Evolutionary conservation across 2,329 filamentous ascomycete species (phyloP).

Genomic region (Aschersonia sp.): DNA sequence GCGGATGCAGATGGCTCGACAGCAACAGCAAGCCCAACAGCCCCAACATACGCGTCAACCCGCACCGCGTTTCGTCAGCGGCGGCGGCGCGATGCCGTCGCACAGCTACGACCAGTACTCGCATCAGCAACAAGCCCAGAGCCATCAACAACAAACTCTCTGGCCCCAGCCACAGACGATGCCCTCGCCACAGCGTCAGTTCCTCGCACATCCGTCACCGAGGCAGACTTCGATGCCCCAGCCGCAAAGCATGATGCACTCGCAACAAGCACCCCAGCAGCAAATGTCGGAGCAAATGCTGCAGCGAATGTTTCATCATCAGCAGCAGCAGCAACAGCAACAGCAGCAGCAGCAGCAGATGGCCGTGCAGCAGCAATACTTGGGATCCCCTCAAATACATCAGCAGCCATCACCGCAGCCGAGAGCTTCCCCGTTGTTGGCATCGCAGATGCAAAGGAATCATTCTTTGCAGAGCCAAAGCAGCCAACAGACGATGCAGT

Average conservation of each 20-base stretch:
- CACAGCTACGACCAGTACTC: conserved; percentile 8
- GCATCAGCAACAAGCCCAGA: conserved; percentile 4
- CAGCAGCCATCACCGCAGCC: conserved; percentile 8
- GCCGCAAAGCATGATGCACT: conserved; percentile 1
- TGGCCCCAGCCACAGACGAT: conserved; percentile 3
- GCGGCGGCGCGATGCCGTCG: not conserved
- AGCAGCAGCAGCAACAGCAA: not conserved
- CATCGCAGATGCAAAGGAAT: conserved; percentile 6
- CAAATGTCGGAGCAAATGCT: conserved; percentile 3
- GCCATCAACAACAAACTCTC: conserved; percentile 9
- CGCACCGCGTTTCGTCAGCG: conserved; percentile 1
- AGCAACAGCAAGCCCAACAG: conserved; percentile 12
- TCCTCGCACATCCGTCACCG: conserved; percentile 1
- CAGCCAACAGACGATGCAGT: conserved; percentile 4
- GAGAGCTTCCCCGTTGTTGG: conserved; percentile 2
- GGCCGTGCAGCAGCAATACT: conserved; percentile 5
- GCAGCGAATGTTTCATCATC: conserved; percentile 6
- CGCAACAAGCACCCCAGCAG: conserved; percentile 6
- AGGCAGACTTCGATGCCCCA: conserved; percentile 3
- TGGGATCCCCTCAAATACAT: conserved; percentile 6
- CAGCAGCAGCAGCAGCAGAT: too few relatives aligned
- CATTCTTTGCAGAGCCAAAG: conserved; percentile 5
- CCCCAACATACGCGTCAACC: conserved; percentile 8
- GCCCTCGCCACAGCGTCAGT: conserved; percentile 4
- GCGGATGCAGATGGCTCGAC: conserved; percentile 7